Evolutionary conservation across 139 green algal species (phyloP), one percentile per base, ranked within the genome.

Genomic region (Zygnema circumcarinatum): DNA sequence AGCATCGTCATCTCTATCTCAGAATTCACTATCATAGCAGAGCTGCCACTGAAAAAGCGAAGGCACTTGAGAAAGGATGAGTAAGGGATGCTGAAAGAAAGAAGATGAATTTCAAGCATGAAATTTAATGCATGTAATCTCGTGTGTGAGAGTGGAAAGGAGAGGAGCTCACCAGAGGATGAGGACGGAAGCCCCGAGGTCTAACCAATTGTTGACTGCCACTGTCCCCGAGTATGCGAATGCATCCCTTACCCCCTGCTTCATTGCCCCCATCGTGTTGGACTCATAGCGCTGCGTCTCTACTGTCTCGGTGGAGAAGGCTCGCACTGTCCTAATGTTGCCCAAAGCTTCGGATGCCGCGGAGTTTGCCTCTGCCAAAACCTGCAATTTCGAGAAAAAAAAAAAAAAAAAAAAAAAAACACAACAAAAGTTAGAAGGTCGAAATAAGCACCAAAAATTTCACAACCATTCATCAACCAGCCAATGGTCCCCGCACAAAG

Each of bases 271-370:
- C 47, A 47, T 52, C 22, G 90, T 92, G 68, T 92, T 89, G 20
- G 54, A 69, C n/a, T 86, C 47, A 74, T 89, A 93, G 33, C 54
- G 84, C 36, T 90, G 40, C 22, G 89, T 75, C 91, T 93, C 91
- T 7, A 84, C 25, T 42, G 78, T 76, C 76, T 93, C 91, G 0
- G 90, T 92, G 56, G 85, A 90, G 41, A 90, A 92, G 1, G 91
- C 90, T 21, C 89, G 56, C 80, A 93, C 90, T 22, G 91, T 93
- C 39, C 91, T 75, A 41, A 93, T 93, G 79, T 93, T 92, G 31
- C 78, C 85, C 42, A 93, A 67, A 40, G 91, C 91, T 35, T 93
- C 91, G 7, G 92, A 85, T 36, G 89, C 89, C 31, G 91, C 86
- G 11, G 87, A 90, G 86, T 92, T 92, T 1, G 89, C 87, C 72